Base-by-base conservation (phyloP, 257 asterid species). In the Ballota nigra region DNA sequence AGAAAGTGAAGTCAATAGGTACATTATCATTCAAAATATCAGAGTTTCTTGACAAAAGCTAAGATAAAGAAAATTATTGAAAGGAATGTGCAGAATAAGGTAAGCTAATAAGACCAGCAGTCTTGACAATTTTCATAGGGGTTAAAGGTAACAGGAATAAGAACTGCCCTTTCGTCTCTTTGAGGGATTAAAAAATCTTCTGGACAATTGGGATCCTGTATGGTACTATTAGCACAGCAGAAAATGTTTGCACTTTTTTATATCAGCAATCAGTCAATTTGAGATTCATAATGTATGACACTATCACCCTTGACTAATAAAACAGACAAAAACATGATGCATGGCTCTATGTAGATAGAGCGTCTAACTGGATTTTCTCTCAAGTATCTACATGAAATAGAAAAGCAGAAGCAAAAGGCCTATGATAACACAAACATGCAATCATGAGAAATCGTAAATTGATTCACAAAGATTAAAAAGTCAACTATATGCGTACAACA, bases 31-130 rank as follows among this genome's bases (percentile, higher is more conserved):
- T 66, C 67, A 56, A 19, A 65, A 24, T 11, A 51, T 45, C 26
- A 13, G 45, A 33, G 63, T 20, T 45, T 33, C 43, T 22, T 29
- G 19, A 31, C 36, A 12, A 9, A 11, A 43, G 19, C 5, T 65
- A 26, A 40, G 19, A 74, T 40, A 41, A 28, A 24, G 29, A 29
- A 38, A 31, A 56, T 19, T 33, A 59, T 36, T 9, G 43, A 41
- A n/a, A 74, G 34, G 26, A 40, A 41, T 4, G n/a, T 15, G 56
- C 63, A 59, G 33, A 26, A 61, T 47, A 31, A 51, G n/a, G n/a
- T 53, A n/a, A 26, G 70, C 59, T 62, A 64, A 64, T 63, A 63
- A 66, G 28, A 43, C 34, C n/a, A 29, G 40, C 43, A 15, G n/a
- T 28, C 38, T 6, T 4, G 60, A 47, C 29, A 12, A 63, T 13